phyloP scores from a whole-genome alignment of 1,284 basidiomycete genomes.

The Fistulina hepatica region DNA sequence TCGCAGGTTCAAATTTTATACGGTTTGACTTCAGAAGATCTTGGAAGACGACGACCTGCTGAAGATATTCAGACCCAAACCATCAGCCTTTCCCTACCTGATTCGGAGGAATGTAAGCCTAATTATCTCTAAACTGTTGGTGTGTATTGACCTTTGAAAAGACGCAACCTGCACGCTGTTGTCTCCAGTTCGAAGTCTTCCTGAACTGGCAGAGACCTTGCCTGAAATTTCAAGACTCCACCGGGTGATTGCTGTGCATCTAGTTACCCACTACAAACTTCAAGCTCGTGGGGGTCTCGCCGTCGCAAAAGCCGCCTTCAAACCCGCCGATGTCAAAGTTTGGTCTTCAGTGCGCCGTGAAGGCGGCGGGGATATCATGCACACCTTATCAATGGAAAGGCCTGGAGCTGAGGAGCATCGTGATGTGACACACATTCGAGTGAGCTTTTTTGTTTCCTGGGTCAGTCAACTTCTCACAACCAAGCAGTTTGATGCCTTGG shows the following conservation, averaged over 20 bases:
- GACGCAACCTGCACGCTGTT: too few relatives aligned
- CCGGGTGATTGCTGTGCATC: conserved; percentile 9
- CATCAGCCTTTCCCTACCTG: conserved; percentile 12
- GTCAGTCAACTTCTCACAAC: not conserved
- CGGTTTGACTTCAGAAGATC: conserved; percentile 12
- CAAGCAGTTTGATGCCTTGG: conserved; percentile 22
- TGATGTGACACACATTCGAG: conserved; percentile 24
- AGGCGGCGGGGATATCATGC: conserved; percentile 21
- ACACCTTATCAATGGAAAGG: conserved; percentile 20
- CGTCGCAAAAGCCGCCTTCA: conserved; percentile 4
- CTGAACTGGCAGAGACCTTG: too few relatives aligned
- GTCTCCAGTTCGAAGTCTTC: not conserved
- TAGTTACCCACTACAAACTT: conserved; percentile 11
- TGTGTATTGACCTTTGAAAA: too few relatives aligned
- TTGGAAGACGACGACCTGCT: too few relatives aligned
- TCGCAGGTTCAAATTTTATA: conserved; percentile 21
- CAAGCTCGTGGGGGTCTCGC: not conserved
- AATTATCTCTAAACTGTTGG: too few relatives aligned
- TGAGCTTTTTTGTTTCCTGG: conserved; percentile 6
- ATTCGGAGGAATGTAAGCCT: too few relatives aligned
- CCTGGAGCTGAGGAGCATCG: conserved; percentile 16
- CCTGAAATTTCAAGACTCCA: too few relatives aligned
- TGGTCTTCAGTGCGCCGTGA: conserved; percentile 21
- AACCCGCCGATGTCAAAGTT: conserved; percentile 6
- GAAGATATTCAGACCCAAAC: too few relatives aligned